Conservation (phyloP, 2,329 filamentous ascomycete species). For the Aspergillus sp. region DNA sequence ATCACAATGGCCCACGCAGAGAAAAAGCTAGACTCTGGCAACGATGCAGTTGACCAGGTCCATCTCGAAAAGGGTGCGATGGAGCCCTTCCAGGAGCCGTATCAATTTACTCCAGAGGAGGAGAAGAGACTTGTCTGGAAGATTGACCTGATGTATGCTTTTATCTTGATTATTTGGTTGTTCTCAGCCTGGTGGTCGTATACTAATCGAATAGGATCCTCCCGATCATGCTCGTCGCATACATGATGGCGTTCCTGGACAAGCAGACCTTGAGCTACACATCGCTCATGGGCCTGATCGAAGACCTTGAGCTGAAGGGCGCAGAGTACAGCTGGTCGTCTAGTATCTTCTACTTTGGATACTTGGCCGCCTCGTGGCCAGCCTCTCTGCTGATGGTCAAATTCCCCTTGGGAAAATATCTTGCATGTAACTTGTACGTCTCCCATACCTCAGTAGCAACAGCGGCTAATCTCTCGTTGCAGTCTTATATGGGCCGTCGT, state of each 20-base stretch:
- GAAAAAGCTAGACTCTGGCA: background rate
- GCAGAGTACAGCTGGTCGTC: constrained; percentile 23
- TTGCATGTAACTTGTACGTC: constrained; percentile 24
- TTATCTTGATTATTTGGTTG: background rate
- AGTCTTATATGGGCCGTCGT: constrained; percentile 32
- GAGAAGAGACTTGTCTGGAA: constrained; percentile 22
- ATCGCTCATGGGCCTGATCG: constrained; percentile 33
- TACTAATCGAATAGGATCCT: constrained; percentile 15
- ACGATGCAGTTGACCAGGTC: background rate
- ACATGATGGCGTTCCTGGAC: constrained; percentile 35
- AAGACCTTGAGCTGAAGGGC: constrained; percentile 28
- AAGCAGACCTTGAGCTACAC: constrained; percentile 35
- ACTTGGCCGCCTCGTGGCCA: constrained; percentile 33
- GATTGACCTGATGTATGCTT: constrained; percentile 21
- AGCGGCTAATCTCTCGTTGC: too few relatives aligned
- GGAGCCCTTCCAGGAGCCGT: constrained; percentile 9
- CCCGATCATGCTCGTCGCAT: constrained; percentile 27
- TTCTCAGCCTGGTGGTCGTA: background rate
- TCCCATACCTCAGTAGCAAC: too few relatives aligned
- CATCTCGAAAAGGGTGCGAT: constrained; percentile 14
- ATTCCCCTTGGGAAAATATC: constrained; percentile 38
- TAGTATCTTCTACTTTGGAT: constrained; percentile 27
- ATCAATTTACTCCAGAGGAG: constrained; percentile 14
- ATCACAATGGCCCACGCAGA: background rate
- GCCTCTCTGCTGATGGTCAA: constrained; percentile 35